phyloP scores from a whole-genome alignment of 2,329 filamentous ascomycete species.

The Cordyceps pruinosa region DNA sequence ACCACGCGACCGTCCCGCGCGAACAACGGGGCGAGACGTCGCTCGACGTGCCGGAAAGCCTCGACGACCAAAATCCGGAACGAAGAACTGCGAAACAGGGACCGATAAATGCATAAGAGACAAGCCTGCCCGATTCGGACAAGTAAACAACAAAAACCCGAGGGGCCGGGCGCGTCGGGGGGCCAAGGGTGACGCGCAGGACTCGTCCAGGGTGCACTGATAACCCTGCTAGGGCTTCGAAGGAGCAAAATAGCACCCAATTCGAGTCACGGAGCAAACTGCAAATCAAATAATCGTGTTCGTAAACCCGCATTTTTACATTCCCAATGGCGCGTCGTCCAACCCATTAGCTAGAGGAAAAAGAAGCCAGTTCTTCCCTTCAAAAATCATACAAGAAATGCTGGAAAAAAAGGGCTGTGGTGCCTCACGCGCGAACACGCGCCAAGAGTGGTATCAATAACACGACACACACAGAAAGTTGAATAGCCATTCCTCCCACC shows the following conservation, averaged over 20 bases:
- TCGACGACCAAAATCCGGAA: not conserved
- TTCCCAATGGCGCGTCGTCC: not conserved
- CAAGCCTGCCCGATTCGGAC: conserved; percentile 3
- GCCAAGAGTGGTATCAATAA: conserved; percentile 3
- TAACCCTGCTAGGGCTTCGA: not conserved
- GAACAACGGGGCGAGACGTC: not conserved
- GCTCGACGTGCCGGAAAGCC: not conserved
- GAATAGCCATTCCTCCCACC: not conserved
- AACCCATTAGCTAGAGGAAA: not conserved
- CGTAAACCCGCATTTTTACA: conserved; percentile 5
- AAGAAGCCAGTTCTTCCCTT: not conserved
- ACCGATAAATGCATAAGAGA: not conserved
- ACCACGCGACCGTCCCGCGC: not conserved
- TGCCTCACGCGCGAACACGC: not conserved
- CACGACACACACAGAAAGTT: not conserved
- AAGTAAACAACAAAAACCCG: conserved; percentile 7
- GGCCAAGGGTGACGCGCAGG: not conserved
- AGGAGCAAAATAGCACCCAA: not conserved
- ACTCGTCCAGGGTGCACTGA: not conserved
- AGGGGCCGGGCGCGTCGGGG: not conserved
- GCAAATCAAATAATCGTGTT: not conserved
- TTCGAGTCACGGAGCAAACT: too few species aligned
- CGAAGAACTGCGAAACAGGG: not conserved
- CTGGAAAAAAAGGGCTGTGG: not conserved
- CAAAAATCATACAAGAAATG: conserved; percentile 1